Percentiles rank a stretch among this genome's conserved stretches.
Conservation (phyloP, 1,139 yeast species). For the Yamadazyma sp. region DNA sequence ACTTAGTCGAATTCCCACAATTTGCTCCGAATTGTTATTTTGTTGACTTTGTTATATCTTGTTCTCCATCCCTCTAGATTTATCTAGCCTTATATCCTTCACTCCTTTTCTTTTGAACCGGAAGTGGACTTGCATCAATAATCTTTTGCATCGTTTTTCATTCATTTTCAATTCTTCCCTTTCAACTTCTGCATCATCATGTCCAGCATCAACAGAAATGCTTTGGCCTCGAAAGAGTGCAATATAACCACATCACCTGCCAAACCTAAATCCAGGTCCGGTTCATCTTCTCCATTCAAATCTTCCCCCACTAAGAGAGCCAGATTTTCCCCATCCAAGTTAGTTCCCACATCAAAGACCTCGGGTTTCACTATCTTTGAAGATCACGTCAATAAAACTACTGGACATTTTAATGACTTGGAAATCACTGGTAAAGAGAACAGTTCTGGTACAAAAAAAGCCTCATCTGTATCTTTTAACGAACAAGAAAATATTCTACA, state of each 20-base stretch:
- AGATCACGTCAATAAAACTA: slow-evolving; percentile 21
- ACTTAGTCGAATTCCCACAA: not conserved
- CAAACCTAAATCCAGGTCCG: slow-evolving; percentile 13
- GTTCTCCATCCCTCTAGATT: not conserved
- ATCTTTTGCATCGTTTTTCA: not conserved
- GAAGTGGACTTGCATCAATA: not conserved
- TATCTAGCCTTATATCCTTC: not conserved
- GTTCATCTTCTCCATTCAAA: slow-evolving; percentile 14
- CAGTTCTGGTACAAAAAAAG: not conserved
- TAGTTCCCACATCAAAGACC: slow-evolving; percentile 9
- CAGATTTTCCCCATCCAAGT: slow-evolving; percentile 32
- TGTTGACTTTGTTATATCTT: slow-evolving; percentile 1
- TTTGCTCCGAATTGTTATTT: not conserved
- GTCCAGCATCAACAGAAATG: slow-evolving; percentile 12
- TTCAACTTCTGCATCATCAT: slow-evolving; percentile 4
- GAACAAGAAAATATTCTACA: slow-evolving; percentile 50
- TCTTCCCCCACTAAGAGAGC: slow-evolving; percentile 30
- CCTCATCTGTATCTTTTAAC: slow-evolving; percentile 12
- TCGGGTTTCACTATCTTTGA: slow-evolving; percentile 35
- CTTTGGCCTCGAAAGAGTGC: slow-evolving; percentile 13
- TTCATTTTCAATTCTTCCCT: not conserved
- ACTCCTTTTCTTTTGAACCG: not conserved
- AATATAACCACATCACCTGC: slow-evolving; percentile 24
- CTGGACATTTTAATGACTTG: slow-evolving; percentile 14
- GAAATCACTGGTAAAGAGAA: slow-evolving; percentile 17